Base-by-base conservation (phyloP, 2,329 filamentous ascomycete species). In the Scleromitrula shiraiana region DNA sequence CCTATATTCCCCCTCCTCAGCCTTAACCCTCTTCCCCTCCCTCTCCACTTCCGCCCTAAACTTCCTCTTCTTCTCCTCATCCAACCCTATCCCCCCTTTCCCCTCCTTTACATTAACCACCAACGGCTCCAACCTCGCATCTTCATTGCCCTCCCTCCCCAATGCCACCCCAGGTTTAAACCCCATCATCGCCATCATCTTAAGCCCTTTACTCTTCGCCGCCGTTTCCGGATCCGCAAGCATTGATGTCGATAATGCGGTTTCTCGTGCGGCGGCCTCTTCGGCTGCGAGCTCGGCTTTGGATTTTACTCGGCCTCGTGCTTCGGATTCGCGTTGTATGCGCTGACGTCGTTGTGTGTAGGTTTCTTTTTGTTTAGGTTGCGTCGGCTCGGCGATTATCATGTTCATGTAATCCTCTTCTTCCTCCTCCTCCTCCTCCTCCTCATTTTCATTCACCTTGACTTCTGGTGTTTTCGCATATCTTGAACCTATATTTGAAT, bases 321-420 rank as follows among this genome's bases (percentile, higher is more conserved):
- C 77, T 65, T 85, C 84, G 46, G 83, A 80, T 67, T 88, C 77
- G 59, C 73, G 75, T 57, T 73, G 51, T 33, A 60, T 59, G 30
- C 63, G 63, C 10, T 56, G 56, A 7, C 61, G 62, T 1, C 74
- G 74, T 60, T 85, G 79, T 1, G 81, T 70, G 19, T 80, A 78
- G 9, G 80, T 82, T 64, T 85, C 81, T 54, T 74, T 76, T 48
- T 70, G 65, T 26, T 62, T 61, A 7, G 67, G 62, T 23, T 64
- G 63, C 15, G 66, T 66, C 0, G 78, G 74, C 48, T 95, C 86
- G 15, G 78, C 75, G 63, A 98, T 90, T 12, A 82, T 75, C 91
- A 98, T 97, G 59, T 83, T 88, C 85, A 98, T 94, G 73, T 98
- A 97, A 67, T 98, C 93, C 55, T 96, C 89, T 54, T 89, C 87